Evolutionary conservation across 257 asterid species (phyloP), one percentile per base, ranked within the genome.

Genomic region (Lithospermum erythrorhizon): DNA sequence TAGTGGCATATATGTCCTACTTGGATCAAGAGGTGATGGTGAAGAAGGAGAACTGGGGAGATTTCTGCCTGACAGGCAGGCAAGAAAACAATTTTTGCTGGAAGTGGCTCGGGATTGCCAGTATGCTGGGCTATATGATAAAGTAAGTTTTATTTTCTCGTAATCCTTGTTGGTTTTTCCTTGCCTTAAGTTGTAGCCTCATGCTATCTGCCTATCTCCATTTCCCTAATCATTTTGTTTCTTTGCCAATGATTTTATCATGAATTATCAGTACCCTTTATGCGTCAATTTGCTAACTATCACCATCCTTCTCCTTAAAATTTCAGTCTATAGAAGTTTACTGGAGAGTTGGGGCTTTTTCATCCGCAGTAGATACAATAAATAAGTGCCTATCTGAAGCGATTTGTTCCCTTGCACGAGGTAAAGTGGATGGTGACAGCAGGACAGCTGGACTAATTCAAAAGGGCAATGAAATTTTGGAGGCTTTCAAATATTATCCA

Each of bases 381-480:
- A 89, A 86, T 78, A 93, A 81, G 74, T 89, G 97, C 61, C 79
- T 93, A 18, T 89, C 98, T 57, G 98, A 86, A 81, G 96, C 97
- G 65, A 79, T 93, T 66, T 82, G 79, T 71, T 84, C 95, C 68
- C 79, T 89, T 68, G 78, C 95, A 65, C 95, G 90, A 62, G 98
- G 97, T 70, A 77, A 87, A 73, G 74, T 86, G 75, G 98, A 91
- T 67, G 95, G 98, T 30, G 98, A 89, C 77, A 91, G 90, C 83
- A 82, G 81, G 72, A 86, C 81, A 61, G 67, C 82, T 64, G 97
- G 89, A 71, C 94, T 84, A 53, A 69, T 84, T 68, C 89, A 81
- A 73, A 81, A 90, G 54, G 98, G 95, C 77, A 86, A 83, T 69
- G 98, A 89, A 73, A 83, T 89, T 68, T 68, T 86, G 86, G 95